These are phyloP conservation scores for Logfia minima DNA, from an alignment of 129 eudicot species.

Conservation along the genomic window DNA sequence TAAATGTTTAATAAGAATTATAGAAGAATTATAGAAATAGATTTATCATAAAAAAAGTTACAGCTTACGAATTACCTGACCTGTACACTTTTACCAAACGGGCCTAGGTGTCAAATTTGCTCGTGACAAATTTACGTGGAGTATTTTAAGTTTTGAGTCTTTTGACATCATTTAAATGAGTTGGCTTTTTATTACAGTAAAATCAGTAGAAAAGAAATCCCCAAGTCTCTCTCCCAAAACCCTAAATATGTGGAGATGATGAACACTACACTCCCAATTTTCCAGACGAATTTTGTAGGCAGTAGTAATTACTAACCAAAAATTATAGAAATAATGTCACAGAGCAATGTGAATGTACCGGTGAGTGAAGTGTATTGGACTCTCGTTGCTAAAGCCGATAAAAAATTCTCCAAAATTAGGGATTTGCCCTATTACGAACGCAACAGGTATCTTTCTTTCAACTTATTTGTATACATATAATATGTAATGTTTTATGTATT, in stretches of 20 bases:
- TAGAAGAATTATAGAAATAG: too few species aligned
- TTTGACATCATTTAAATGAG: too few species aligned
- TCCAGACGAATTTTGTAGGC: not conserved
- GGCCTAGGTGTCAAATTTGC: too few species aligned
- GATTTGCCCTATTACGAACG: conserved; percentile 94
- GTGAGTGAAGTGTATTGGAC: conserved; percentile 84
- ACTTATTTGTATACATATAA: not conserved
- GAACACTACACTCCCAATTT: not conserved
- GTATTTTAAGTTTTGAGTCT: too few species aligned
- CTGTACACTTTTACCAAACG: too few species aligned
- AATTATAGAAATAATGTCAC: conserved; percentile 41
- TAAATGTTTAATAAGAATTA: too few species aligned
- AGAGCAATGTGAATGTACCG: conserved; percentile 51
- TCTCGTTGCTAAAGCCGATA: conserved; percentile 91
- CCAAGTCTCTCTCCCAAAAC: not conserved
- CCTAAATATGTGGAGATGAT: not conserved
- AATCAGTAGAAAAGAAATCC: not conserved
- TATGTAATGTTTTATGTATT: not conserved
- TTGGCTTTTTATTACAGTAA: too few species aligned
- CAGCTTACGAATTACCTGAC: too few species aligned
- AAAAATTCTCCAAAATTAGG: conserved; percentile 89
- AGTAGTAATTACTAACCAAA: not conserved
- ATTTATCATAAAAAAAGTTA: too few species aligned
- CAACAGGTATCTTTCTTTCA: conserved; percentile 49
- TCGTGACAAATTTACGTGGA: too few species aligned